Base-by-base conservation (phyloP, 495 filamentous ascomycete species). In the Penicillium lagena region DNA sequence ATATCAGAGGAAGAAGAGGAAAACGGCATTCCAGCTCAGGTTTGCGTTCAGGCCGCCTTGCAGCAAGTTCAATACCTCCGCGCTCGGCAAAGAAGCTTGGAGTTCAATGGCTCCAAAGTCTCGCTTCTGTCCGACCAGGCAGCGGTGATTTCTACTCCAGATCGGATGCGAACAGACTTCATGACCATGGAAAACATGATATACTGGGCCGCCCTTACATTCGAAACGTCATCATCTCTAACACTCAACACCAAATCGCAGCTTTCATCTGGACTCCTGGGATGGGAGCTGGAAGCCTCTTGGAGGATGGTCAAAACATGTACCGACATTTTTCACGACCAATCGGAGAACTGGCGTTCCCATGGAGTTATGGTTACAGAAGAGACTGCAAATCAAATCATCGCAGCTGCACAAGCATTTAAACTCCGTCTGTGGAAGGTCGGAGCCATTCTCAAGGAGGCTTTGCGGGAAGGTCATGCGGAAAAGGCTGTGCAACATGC, bases 101-200 rank as follows among this genome's bases (percentile, higher is more conserved):
- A 54, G 38, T 54, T 54, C 38, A 54, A 54, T 27, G 51, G 51
- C 11, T 54, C 51, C 5, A 54, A 54, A 38, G 51, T 54, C 9
- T 50, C 46, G 9, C 29, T 49, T 12, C 34, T 54, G 12, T 49
- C 45, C 31, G 34, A 43, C 12, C 28, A 42, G 33, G 35, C 42
- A 29, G 33, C 43, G 22, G 31, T 45, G 3, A 32, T 48, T 13
- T 42, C 46, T 11, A 46, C 42, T 7, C 42, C 46, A 9, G 42
- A 47, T 13, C 51, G 43, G 13, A 43, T 54, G 7, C 47, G 46
- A 27, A 45, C 31, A 10, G 46, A 50, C 30, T 54, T 54, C 29
- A 37, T 54, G 14, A 34, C 44, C 3, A 46, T 54, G 27, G 51
- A 54, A 32, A 54, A 43, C 15, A 54, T 54, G 51, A 44, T 54